Percentiles rank a stretch among this genome's conserved stretches.
phyloP scores from a whole-genome alignment of 1,284 basidiomycete species.

The Phaffia rhodozyma region DNA sequence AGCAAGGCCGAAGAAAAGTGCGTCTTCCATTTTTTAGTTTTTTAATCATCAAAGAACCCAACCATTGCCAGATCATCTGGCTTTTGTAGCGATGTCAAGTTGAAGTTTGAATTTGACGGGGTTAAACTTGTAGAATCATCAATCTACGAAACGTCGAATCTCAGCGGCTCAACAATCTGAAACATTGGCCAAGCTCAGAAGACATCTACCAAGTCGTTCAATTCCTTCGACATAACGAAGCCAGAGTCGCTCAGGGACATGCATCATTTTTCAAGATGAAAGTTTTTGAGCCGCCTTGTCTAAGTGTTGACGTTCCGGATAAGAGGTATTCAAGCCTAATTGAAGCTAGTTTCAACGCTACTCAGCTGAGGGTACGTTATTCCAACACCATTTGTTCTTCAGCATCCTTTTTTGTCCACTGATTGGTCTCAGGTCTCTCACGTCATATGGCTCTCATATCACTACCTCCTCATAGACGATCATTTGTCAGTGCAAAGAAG shows the following conservation, averaged over 20 bases:
- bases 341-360: constrained; percentile 55
- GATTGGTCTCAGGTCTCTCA: constrained; percentile 6
- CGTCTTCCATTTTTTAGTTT: background rate
- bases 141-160: background rate
- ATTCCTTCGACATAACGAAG: constrained; percentile 34
- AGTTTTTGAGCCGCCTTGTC: constrained; percentile 73
- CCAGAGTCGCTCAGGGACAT: constrained; percentile 43
- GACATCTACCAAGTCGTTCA: constrained; percentile 33
- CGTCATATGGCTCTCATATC: background rate
- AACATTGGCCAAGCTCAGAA: constrained; percentile 9
- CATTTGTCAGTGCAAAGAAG: constrained; percentile 71
- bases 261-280: constrained; percentile 57
- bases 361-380: constrained; percentile 49
- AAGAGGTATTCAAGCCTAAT: constrained; percentile 53
- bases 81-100: background rate
- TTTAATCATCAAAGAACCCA: background rate
- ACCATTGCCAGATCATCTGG: background rate
- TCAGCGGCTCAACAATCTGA: constrained; percentile 13
- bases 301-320: constrained; percentile 60
- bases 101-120: background rate
- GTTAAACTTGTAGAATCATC: background rate
- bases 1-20: constrained; percentile 18
- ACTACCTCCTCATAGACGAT: constrained; percentile 51
- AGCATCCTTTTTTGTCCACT: background rate
- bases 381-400: too few relatives aligned